A percentile compares a stretch with the other conserved stretches of the same genome.
phyloP scores from a whole-genome alignment of 768 basidiomycete species.

The Coprinellus aureogranulatus region DNA sequence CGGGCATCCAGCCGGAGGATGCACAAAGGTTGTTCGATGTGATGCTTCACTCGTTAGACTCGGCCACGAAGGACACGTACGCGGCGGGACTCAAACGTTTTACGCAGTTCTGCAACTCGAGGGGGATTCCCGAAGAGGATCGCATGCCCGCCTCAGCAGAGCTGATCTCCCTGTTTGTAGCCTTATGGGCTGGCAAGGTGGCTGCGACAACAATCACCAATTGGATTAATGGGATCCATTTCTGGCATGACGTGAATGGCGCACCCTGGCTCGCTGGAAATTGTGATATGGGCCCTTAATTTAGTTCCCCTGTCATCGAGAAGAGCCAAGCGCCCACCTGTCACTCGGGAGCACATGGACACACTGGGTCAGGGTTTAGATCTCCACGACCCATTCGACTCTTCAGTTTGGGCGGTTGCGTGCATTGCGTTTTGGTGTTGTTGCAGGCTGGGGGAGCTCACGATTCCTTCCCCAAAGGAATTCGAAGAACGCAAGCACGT shows the following conservation, averaged over 20 bases:
- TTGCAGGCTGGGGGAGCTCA: slow-evolving; percentile 28
- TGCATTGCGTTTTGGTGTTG: slow-evolving; percentile 33
- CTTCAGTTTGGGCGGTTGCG: slow-evolving; percentile 31
- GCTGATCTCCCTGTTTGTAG: slow-evolving; percentile 27
- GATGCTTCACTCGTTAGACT: background rate
- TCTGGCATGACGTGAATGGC: slow-evolving; percentile 34
- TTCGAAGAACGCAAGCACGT: too few species aligned
- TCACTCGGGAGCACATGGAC: background rate
- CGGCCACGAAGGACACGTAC: slow-evolving; percentile 26
- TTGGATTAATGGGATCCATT: slow-evolving; percentile 27
- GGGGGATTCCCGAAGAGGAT: slow-evolving; percentile 17
- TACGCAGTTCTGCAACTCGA: slow-evolving; percentile 29
- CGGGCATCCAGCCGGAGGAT: background rate
- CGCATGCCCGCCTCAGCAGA: slow-evolving; percentile 27
- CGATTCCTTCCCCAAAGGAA: too few species aligned
- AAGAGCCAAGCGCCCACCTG: background rate
- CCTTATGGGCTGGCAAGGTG: slow-evolving; percentile 11
- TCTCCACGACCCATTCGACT: slow-evolving; percentile 21
- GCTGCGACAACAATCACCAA: slow-evolving; percentile 22
- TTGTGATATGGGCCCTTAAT: background rate
- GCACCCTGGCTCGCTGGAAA: slow-evolving; percentile 29
- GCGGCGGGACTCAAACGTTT: slow-evolving; percentile 29
- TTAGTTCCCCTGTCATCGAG: background rate
- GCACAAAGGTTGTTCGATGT: background rate
- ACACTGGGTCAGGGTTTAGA: slow-evolving; percentile 13